Conservation (phyloP, 2,329 filamentous ascomycete species). For the Aspergillus sp. region DNA sequence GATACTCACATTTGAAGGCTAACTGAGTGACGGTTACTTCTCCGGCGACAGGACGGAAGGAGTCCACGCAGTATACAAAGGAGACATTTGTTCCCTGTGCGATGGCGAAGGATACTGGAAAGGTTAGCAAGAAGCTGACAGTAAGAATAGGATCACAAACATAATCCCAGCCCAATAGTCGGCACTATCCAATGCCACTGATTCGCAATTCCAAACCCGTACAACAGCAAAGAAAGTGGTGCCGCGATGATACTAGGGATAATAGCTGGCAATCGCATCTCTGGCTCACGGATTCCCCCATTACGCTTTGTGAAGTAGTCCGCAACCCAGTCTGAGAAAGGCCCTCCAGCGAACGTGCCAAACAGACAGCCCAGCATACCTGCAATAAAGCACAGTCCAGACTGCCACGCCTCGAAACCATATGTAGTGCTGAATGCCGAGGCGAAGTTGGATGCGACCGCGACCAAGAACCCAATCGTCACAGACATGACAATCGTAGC, state of each 20-base stretch:
- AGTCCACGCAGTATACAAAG: slow-evolving; percentile 13
- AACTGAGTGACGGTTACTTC: slow-evolving; percentile 8
- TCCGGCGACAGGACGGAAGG: slow-evolving; percentile 7
- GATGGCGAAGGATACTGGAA: not conserved
- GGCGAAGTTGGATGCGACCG: slow-evolving; percentile 10
- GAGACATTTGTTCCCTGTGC: slow-evolving; percentile 5
- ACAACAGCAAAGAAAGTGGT: slow-evolving; percentile 31
- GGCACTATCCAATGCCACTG: slow-evolving; percentile 54
- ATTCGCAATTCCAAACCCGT: slow-evolving; percentile 32
- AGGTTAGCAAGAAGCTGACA: no score
- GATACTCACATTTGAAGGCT: slow-evolving; percentile 9
- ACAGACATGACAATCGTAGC: slow-evolving; percentile 7
- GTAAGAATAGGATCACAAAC: no score
- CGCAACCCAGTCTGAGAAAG: slow-evolving; percentile 28
- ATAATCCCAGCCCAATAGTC: slow-evolving; percentile 48
- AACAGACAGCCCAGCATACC: slow-evolving; percentile 1
- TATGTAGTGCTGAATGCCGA: slow-evolving; percentile 6
- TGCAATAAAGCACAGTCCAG: slow-evolving; percentile 7
- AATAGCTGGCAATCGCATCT: slow-evolving; percentile 10
- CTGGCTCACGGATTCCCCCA: slow-evolving; percentile 39
- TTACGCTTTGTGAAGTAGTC: slow-evolving; percentile 39
- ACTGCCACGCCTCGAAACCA: slow-evolving; percentile 7
- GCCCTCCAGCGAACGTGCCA: slow-evolving; percentile 5
- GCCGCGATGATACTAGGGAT: slow-evolving; percentile 24
- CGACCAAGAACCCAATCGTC: slow-evolving; percentile 9